Evolutionary conservation across 1,139 yeast species (phyloP), one percentile per base, ranked within the genome.

Genomic region (Sugiyamaella xylanicola): DNA sequence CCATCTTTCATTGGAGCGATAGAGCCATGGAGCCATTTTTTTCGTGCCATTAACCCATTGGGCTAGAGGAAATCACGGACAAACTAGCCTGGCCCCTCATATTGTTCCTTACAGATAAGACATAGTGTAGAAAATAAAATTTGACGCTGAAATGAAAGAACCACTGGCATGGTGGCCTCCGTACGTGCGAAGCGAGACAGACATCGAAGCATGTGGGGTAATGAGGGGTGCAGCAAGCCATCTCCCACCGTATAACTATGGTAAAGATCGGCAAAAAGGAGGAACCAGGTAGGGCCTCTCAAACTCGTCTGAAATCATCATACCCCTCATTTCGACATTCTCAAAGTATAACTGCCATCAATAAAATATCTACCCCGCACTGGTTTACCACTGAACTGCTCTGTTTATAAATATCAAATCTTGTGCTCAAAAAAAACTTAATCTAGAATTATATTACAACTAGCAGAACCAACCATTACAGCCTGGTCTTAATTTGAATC

Each of bases 251-350:
- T 25, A 25, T n/a, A n/a, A 4, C 37, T n/a, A 32, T 4, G 32
- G 37, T 32, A 32, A 13, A 8, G 37, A 32, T 32, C 37, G 8
- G 37, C 37, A 13, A 32, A 32, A 32, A 4, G 15, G 11, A 7
- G 5, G 5, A 25, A 25, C 9, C 5, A 7, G 32, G 5, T 25
- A 11, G 11, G 11, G 32, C 5, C 32, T 25, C 11, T 25, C 32
- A 25, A 25, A 11, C 32, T 25, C 11, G 32, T 25, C 9, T 25
- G 32, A 25, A 25, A 25, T 25, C 11, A 11, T 25, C 11, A 11
- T 25, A 25, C 37, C 37, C 37, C 37, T 32, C 37, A 32, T 32
- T 32, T 32, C n/a, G 13, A 32, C 37, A 32, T n/a, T n/a, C 37
- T 32, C 13, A 32, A 32, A 11, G 13, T n/a, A n/a, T 32, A 8